Evolutionary conservation across 2,329 filamentous ascomycete species (phyloP).

Genomic region (Neonectria hederae): DNA sequence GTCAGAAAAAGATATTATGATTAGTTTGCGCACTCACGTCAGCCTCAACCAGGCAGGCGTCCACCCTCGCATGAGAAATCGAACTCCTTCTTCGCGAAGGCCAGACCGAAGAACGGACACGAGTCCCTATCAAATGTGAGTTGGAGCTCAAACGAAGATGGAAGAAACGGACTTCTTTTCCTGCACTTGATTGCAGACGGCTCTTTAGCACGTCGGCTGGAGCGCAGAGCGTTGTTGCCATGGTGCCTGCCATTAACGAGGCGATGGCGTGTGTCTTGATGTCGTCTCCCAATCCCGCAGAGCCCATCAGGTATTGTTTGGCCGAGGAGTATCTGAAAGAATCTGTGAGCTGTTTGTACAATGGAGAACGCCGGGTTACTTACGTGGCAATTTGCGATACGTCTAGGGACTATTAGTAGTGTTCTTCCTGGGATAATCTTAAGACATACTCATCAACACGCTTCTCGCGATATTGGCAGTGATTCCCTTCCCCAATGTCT

Average conservation of each 20-base stretch:
- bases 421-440: neutral
- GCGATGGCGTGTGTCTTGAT: constrained; percentile 52
- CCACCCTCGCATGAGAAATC: constrained; percentile 58
- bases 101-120: constrained; percentile 47
- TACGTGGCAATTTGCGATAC: constrained; percentile 57
- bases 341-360: neutral
- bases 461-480: constrained; percentile 53
- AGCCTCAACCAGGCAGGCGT: constrained; percentile 56
- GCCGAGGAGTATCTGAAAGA: constrained; percentile 46
- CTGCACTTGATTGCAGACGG: constrained; percentile 48
- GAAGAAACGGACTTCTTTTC: constrained; percentile 35
- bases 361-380: constrained; percentile 12
- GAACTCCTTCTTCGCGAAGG: constrained; percentile 50
- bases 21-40: constrained; percentile 45
- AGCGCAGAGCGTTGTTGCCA: constrained; percentile 56
- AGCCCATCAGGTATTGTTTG: constrained; percentile 46
- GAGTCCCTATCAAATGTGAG: constrained; percentile 41
- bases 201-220: constrained; percentile 58
- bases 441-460: constrained; percentile 54
- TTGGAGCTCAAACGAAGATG: neutral
- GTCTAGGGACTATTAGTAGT: constrained; percentile 42
- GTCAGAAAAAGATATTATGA: fast-evolving
- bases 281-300: constrained; percentile 48
- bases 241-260: constrained; percentile 55
- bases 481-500: constrained; percentile 51